Conservation (phyloP, 495 filamentous ascomycete species). For the Penicillium coffeae region DNA sequence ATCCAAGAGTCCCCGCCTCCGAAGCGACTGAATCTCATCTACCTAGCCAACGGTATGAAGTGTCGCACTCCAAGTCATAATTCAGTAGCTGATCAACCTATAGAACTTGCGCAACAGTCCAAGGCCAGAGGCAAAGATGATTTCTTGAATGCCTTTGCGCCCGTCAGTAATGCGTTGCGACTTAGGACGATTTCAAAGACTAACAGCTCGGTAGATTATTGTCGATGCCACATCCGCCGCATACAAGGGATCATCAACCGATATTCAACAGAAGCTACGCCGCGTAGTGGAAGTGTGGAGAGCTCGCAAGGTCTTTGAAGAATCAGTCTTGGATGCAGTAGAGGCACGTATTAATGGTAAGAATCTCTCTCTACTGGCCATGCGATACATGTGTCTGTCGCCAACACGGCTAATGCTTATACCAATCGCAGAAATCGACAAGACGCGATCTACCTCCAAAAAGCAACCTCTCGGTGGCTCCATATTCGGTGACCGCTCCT, state of each 20-base stretch:
- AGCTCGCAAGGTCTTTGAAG: constrained; percentile 79
- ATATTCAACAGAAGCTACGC: constrained; percentile 81
- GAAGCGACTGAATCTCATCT: constrained; percentile 87
- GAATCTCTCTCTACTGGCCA: too few species aligned
- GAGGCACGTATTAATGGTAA: constrained; percentile 76
- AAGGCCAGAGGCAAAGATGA: constrained; percentile 87
- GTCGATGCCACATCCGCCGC: constrained; percentile 78
- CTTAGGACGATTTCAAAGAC: neutral
- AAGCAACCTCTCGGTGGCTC: constrained; percentile 68
- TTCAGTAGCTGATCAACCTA: constrained; percentile 18
- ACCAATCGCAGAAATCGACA: constrained; percentile 66
- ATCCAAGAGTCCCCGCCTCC: constrained; percentile 77
- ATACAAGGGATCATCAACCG: constrained; percentile 78
- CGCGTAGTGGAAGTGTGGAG: constrained; percentile 94
- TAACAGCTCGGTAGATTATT: constrained; percentile 56
- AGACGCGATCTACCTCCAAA: constrained; percentile 59
- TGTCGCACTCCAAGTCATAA: neutral
- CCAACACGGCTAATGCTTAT: constrained; percentile 4
- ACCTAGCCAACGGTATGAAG: constrained; percentile 83
- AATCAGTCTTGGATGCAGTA: constrained; percentile 68
- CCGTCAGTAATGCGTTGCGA: constrained; percentile 41
- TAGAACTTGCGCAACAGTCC: constrained; percentile 94
- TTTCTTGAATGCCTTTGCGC: constrained; percentile 85
- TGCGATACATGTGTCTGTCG: neutral
- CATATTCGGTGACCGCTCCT: constrained; percentile 54